phyloP scores from a whole-genome alignment of 805 yeast species.

The Myxozyma neotropica region DNA sequence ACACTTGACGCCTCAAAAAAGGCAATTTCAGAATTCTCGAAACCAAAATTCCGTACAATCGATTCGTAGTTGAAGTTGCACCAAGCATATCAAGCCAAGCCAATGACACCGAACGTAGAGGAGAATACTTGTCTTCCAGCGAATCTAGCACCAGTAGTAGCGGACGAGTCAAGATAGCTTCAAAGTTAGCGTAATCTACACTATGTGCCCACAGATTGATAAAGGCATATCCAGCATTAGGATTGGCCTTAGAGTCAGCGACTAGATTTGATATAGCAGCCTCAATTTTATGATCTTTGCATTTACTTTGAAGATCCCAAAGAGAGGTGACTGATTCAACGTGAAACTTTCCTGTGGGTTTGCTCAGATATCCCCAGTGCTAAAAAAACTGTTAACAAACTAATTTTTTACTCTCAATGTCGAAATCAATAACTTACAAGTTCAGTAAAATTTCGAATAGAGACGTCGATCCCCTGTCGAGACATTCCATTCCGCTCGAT shows the following conservation, averaged over 20 bases:
- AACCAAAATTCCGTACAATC: conserved; percentile 62
- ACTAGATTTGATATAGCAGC: conserved; percentile 68
- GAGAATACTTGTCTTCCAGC: conserved; percentile 49
- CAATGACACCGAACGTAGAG: conserved; percentile 36
- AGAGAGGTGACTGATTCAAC: conserved; percentile 70
- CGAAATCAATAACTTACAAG: conserved; percentile 6
- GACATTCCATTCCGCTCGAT: conserved; percentile 31
- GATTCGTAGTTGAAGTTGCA: conserved; percentile 45
- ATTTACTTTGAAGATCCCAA: conserved; percentile 59
- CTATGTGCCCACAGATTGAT: conserved; percentile 77
- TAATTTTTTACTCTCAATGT: neutral
- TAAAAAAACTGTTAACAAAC: conserved; percentile 35
- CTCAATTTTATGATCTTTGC: conserved; percentile 60
- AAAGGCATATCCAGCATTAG: conserved; percentile 56
- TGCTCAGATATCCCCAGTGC: conserved; percentile 58
- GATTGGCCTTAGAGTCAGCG: conserved; percentile 44
- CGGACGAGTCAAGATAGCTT: conserved; percentile 59
- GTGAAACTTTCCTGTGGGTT: conserved; percentile 58
- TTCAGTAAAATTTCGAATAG: conserved; percentile 30
- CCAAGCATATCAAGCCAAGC: conserved; percentile 35
- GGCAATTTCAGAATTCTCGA: conserved; percentile 54
- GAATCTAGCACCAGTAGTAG: conserved; percentile 70
- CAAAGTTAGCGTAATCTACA: conserved; percentile 50
- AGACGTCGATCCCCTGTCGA: conserved; percentile 26
- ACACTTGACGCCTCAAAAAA: conserved; percentile 40